Percentiles rank a stretch among this genome's conserved stretches.
Conservation (phyloP, 129 eudicot species). For the Centella asiatica region DNA sequence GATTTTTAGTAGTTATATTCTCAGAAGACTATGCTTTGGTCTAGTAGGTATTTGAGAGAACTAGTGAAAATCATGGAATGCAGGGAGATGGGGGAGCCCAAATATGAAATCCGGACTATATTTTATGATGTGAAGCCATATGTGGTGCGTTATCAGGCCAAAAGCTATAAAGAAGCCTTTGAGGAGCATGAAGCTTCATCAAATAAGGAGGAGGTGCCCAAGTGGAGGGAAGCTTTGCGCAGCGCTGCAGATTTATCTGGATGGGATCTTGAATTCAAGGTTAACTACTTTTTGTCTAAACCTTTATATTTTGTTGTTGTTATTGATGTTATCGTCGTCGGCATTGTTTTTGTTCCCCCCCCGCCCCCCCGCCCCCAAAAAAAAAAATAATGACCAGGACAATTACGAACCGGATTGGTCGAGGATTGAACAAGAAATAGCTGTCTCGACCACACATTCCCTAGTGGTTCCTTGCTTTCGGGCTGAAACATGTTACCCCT, state of each 20-base stretch:
- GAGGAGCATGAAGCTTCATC: slow-evolving; percentile 1
- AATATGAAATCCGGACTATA: not conserved
- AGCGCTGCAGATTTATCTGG: slow-evolving; percentile 1
- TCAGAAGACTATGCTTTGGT: not conserved
- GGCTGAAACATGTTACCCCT: too few relatives aligned
- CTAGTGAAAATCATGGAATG: not conserved
- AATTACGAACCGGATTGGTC: too few relatives aligned
- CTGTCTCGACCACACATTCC: too few relatives aligned
- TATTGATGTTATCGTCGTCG: not conserved
- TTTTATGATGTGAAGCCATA: slow-evolving; percentile 5
- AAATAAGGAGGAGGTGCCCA: not conserved
- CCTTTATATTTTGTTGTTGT: too few relatives aligned
- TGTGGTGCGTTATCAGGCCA: not conserved
- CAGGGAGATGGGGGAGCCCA: not conserved
- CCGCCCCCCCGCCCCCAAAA: too few relatives aligned
- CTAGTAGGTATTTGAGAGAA: not conserved
- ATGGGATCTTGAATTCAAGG: not conserved
- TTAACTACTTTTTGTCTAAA: too few relatives aligned
- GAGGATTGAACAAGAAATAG: too few relatives aligned
- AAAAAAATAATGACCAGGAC: too few relatives aligned
- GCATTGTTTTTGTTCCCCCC: not conserved
- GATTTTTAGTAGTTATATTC: not conserved
- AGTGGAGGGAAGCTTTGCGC: slow-evolving; percentile 1
- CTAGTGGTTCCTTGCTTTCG: too few relatives aligned
- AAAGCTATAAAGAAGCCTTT: not conserved